phyloP scores from a whole-genome alignment of 495 filamentous ascomycete genomes.

The Tuber calosporum region DNA sequence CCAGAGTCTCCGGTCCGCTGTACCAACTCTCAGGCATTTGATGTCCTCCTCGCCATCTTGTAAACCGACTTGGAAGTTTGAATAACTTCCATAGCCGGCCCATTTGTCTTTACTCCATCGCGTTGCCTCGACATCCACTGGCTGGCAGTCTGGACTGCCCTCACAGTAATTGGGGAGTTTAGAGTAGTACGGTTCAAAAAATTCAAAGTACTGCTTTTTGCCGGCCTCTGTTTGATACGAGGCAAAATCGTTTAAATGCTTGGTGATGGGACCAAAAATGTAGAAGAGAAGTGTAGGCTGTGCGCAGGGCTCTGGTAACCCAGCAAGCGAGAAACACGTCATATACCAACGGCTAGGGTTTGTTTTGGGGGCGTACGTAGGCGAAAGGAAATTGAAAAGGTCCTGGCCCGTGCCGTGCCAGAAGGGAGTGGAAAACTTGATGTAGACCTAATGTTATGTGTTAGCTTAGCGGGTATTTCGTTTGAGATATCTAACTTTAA shows the following conservation, averaged over 20 bases:
- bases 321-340: slow-evolving; percentile 69
- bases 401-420: slow-evolving; percentile 44
- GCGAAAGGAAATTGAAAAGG: slow-evolving; percentile 66
- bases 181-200: slow-evolving; percentile 73
- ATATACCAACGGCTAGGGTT: slow-evolving; percentile 69
- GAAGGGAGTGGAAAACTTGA: slow-evolving; percentile 66
- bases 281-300: slow-evolving; percentile 94
- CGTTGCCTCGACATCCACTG: slow-evolving; percentile 59
- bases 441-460: slow-evolving; percentile 55
- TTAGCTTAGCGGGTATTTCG: background rate
- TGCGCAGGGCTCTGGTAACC: slow-evolving; percentile 52
- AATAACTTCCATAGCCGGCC: slow-evolving; percentile 84
- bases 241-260: slow-evolving; percentile 46
- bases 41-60: slow-evolving; percentile 67
- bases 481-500: background rate
- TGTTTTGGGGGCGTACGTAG: slow-evolving; percentile 52
- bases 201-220: slow-evolving; percentile 48
- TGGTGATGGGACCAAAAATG: slow-evolving; percentile 56
- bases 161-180: slow-evolving; percentile 59
- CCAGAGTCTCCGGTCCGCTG: slow-evolving; percentile 68
- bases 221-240: slow-evolving; percentile 44
- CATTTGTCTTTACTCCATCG: slow-evolving; percentile 75
- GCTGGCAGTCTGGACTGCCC: slow-evolving; percentile 53
- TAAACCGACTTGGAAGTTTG: slow-evolving; percentile 77
- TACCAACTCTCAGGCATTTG: slow-evolving; percentile 61